These are phyloP conservation scores for Kazachstania bromeliacearum DNA, from an alignment of 805 yeast species.

Conservation along the genomic window DNA sequence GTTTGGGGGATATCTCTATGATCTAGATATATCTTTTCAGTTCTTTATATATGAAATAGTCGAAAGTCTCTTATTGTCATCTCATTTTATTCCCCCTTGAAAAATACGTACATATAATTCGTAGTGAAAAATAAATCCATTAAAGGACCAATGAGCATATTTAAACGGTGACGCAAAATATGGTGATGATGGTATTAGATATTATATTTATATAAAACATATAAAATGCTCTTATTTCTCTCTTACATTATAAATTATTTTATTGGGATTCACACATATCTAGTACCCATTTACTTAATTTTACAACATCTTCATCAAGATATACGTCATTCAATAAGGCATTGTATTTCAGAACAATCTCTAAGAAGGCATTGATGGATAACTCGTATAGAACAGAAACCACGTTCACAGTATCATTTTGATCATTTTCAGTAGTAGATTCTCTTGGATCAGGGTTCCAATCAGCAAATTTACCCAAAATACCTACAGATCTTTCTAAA, in stretches of 20 bases:
- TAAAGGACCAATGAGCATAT: too few species aligned
- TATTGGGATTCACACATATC: constrained; percentile 32
- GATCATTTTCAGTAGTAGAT: constrained; percentile 10
- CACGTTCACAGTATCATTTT: constrained; percentile 25
- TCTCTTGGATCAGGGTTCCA: constrained; percentile 14
- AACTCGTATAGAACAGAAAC: constrained; percentile 53
- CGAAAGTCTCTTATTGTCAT: too few species aligned
- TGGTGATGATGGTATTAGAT: too few species aligned
- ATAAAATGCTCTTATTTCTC: too few species aligned
- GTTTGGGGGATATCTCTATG: too few species aligned
- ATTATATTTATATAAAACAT: too few species aligned
- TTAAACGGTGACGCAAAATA: too few species aligned
- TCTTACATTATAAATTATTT: background rate
- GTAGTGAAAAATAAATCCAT: too few species aligned
- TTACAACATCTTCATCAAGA: constrained; percentile 52
- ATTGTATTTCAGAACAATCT: constrained; percentile 55
- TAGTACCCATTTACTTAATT: constrained; percentile 63
- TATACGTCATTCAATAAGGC: constrained; percentile 54
- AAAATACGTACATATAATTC: too few species aligned
- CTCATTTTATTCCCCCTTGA: too few species aligned
- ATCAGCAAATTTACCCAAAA: constrained; percentile 40
- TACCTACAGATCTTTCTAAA: constrained; percentile 50
- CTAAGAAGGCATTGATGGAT: constrained; percentile 53
- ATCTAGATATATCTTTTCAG: too few species aligned
- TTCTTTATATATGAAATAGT: too few species aligned